Percentiles rank a stretch among this genome's conserved stretches.
Evolutionary conservation across 441 rosid genomes (phyloP).

Genomic region (Aleurites moluccanus): DNA sequence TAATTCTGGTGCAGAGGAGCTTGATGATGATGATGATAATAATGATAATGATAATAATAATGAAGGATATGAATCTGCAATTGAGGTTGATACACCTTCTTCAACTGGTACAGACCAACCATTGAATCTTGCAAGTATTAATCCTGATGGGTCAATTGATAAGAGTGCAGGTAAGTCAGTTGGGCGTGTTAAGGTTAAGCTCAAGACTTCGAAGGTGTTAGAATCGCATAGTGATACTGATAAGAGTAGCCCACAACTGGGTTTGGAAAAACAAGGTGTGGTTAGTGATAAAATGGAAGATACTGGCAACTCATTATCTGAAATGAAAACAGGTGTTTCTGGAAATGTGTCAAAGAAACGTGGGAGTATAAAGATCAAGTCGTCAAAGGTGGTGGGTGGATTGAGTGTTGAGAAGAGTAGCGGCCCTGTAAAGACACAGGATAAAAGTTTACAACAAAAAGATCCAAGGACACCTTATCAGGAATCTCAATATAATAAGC

Average conservation of each 20-base stretch:
- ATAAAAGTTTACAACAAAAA: slow-evolving; percentile 39
- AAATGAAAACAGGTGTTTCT: slow-evolving; percentile 41
- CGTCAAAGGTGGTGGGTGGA: slow-evolving; percentile 46
- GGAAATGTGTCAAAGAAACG: slow-evolving; percentile 60
- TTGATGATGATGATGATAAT: slow-evolving; percentile 26
- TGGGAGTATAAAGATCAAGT: slow-evolving; percentile 81
- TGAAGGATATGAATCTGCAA: slow-evolving; percentile 52
- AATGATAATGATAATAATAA: slow-evolving; percentile 30
- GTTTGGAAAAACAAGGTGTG: slow-evolving; percentile 44
- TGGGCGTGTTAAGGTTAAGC: slow-evolving; percentile 79
- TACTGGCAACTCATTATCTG: slow-evolving; percentile 52
- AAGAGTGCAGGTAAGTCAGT: slow-evolving; percentile 46
- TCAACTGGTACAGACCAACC: slow-evolving; percentile 74
- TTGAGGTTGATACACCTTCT: slow-evolving; percentile 75
- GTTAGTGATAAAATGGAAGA: slow-evolving; percentile 58
- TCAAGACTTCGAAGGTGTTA: slow-evolving; percentile 60
- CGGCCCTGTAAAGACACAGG: slow-evolving; percentile 27
- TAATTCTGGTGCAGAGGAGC: slow-evolving; percentile 41
- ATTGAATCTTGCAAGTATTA: slow-evolving; percentile 44
- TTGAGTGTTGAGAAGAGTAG: slow-evolving; percentile 39
- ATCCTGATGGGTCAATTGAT: slow-evolving; percentile 57
- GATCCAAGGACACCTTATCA: slow-evolving; percentile 42
- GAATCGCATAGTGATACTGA: slow-evolving; percentile 61
- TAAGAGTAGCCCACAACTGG: slow-evolving; percentile 58
- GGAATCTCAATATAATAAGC: slow-evolving; percentile 48